A percentile compares a stretch with the other conserved stretches of the same genome.
phyloP scores from a whole-genome alignment of 164 flowering plant genomes.

The Buxus sempervirens region DNA sequence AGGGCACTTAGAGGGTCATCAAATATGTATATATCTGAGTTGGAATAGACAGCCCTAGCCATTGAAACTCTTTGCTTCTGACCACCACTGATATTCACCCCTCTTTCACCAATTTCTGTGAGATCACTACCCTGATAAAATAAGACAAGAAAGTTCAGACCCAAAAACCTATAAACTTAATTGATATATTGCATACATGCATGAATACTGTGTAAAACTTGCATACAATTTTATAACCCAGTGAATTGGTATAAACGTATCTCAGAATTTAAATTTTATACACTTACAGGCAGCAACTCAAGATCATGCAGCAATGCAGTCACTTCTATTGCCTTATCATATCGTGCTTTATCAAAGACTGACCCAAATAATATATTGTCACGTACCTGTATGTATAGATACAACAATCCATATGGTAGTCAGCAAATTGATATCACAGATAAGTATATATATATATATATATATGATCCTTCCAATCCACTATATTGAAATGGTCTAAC shows the following conservation, averaged over 20 bases:
- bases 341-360: conserved; percentile 51
- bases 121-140: conserved; percentile 90
- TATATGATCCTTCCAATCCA: neutral
- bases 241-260: no score
- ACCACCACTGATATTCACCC: conserved; percentile 98
- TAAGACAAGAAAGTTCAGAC: conserved; percentile 2
- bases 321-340: conserved; percentile 76
- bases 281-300: conserved; percentile 80
- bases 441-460: no score
- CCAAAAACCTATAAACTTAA: neutral
- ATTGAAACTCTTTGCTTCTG: conserved; percentile 98
- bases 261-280: neutral
- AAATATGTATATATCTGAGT: conserved; percentile 90
- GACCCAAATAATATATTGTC: conserved; percentile 94
- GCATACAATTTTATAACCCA: no score
- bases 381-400: conserved; percentile 59
- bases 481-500: neutral
- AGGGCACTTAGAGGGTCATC: conserved; percentile 99
- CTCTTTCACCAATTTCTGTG: conserved; percentile 99
- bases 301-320: conserved; percentile 89
- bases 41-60: conserved; percentile 96
- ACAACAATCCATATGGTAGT: conserved; percentile 1
- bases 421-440: neutral
- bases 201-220: neutral
- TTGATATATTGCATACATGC: neutral